phyloP scores from a whole-genome alignment of 2,329 filamentous ascomycete species.

The Didymella segeticola region DNA sequence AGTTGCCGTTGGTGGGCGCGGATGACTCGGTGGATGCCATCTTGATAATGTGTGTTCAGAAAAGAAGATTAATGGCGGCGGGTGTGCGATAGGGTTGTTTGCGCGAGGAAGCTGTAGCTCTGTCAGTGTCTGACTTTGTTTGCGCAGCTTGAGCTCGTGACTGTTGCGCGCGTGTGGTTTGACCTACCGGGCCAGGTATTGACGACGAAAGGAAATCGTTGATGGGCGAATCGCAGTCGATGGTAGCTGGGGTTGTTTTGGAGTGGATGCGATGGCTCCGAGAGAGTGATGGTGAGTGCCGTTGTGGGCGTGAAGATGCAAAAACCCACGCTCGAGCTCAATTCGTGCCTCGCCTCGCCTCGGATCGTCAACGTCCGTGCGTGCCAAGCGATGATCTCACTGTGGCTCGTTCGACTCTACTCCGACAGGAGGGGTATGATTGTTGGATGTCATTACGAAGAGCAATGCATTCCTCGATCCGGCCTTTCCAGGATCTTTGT shows the following conservation, averaged over 20 bases:
- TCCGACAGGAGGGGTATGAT: not conserved
- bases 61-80: not conserved
- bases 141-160: not conserved
- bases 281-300: slow-evolving; percentile 12
- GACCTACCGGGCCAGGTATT: slow-evolving; percentile 24
- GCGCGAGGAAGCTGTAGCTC: slow-evolving; percentile 13
- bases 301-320: slow-evolving; percentile 15
- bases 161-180: slow-evolving; percentile 14
- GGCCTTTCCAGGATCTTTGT: no score
- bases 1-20: slow-evolving; percentile 57
- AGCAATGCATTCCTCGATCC: no score
- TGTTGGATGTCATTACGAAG: no score
- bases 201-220: slow-evolving; percentile 20
- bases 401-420: not conserved
- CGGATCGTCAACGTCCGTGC: slow-evolving; percentile 9
- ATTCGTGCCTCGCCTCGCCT: slow-evolving; percentile 12
- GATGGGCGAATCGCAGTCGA: slow-evolving; percentile 2
- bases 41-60: slow-evolving; percentile 24
- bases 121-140: slow-evolving; percentile 1
- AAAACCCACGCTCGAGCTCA: slow-evolving; percentile 13
- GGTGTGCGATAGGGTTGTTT: slow-evolving; percentile 1
- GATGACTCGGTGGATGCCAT: slow-evolving; percentile 47
- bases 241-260: not conserved
- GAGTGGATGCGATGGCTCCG: slow-evolving; percentile 3
- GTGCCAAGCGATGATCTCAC: slow-evolving; percentile 12